Base-by-base conservation (phyloP, 306 rosid species). In the Quillaja saponaria region DNA sequence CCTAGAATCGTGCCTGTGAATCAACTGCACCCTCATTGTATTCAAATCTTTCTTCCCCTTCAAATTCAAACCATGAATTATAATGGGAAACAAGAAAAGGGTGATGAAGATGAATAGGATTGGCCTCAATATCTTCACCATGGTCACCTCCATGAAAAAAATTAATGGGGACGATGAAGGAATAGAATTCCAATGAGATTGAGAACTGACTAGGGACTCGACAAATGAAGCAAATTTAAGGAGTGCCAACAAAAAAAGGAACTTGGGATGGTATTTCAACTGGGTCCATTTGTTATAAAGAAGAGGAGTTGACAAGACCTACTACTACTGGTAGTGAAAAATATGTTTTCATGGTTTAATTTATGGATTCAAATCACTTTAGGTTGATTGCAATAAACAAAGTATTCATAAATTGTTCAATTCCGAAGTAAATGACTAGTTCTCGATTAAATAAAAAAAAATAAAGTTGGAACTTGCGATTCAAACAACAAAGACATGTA, bases 1-100 rank as follows among this genome's bases (percentile, higher is more conserved):
- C 1, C 73, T 71, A 0, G 79, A 46, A 33, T 80, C 63, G 63
- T 82, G 61, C 18, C 86, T 46, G 71, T 85, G 90, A 10, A 88
- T 64, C 4, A 88, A 51, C 58, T 85, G 85, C 39, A 88, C 11
- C 35, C 50, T 78, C 72, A 78, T 8, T 5, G n/a, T n/a, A 0
- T 62, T 14, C 3, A 3, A 10, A 3, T 15, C 7, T 0, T 16
- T 63, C 1, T 52, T n/a, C 0, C 25, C 42, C 4, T 15, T 18
- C 6, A 34, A 17, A 9, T 62, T 34, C 39, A 49, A 13, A 16
- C 76, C 76, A 33, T 68, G 42, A 21, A 49, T 49, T 14, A 11
- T 1, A 9, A 50, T 10, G 45, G 62, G 58, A n/a, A 84, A 20
- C 28, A 78, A 33, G 77, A 82, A 31, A 45, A 79, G 44, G 58